Conservation (phyloP, 345 rosid species). For the Nasturtium officinale region DNA sequence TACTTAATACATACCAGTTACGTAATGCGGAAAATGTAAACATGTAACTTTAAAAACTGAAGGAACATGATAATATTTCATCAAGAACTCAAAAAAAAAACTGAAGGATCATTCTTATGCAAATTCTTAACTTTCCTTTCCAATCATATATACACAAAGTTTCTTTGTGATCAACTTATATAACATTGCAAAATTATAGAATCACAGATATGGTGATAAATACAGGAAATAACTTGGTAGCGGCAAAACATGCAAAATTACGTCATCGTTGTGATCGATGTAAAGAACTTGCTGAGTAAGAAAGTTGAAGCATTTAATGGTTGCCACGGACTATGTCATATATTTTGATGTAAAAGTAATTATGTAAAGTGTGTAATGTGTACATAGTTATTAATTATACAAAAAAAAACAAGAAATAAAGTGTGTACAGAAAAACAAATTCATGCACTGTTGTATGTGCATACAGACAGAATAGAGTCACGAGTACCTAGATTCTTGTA, state of each 20-base stretch:
- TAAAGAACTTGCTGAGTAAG: neutral
- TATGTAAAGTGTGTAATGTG: neutral
- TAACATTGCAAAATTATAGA: neutral
- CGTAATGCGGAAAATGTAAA: too few species aligned
- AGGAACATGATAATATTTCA: too few species aligned
- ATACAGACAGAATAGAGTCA: constrained; percentile 31
- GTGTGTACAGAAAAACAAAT: constrained; percentile 20
- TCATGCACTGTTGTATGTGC: neutral
- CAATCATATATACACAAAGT: neutral
- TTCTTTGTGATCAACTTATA: neutral
- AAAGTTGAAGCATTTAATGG: constrained; percentile 3
- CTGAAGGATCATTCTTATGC: neutral
- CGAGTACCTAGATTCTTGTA: constrained; percentile 37
- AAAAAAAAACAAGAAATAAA: neutral
- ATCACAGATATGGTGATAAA: neutral
- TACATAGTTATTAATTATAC: neutral
- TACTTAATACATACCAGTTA: neutral
- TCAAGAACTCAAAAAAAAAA: too few species aligned
- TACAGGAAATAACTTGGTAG: neutral
- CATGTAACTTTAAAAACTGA: too few species aligned
- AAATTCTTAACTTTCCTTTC: neutral
- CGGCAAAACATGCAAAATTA: neutral
- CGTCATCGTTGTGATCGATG: neutral
- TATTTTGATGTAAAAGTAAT: neutral
- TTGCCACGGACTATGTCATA: constrained; percentile 15